A percentile compares a stretch with the other conserved stretches of the same genome.
phyloP scores from a whole-genome alignment of 2,329 filamentous ascomycete species.

The Neurospora sp. region DNA sequence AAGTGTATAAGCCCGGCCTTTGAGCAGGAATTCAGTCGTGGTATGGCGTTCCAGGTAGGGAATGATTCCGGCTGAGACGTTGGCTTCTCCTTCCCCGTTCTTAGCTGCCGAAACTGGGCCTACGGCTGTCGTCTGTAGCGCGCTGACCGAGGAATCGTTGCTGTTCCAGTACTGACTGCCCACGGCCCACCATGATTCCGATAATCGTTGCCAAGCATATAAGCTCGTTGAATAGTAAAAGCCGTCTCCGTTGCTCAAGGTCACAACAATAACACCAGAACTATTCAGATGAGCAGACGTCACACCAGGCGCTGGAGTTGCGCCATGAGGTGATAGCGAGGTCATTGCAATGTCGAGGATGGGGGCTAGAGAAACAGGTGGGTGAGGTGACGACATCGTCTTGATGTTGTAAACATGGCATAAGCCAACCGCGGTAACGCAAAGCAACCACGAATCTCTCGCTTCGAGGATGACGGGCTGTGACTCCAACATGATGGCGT shows the following conservation, averaged over 20 bases:
- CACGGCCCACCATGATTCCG: constrained; percentile 96
- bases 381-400: constrained; percentile 73
- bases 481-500: constrained; percentile 77
- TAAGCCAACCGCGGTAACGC: constrained; percentile 78
- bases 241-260: constrained; percentile 87
- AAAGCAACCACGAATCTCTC: constrained; percentile 79
- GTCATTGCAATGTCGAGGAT: constrained; percentile 80
- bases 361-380: constrained; percentile 79
- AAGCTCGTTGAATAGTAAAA: constrained; percentile 80
- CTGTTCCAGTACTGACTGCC: constrained; percentile 99
- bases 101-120: constrained; percentile 44
- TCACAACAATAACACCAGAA: constrained; percentile 76
- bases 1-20: constrained; percentile 83
- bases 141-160: constrained; percentile 79
- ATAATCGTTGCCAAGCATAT: constrained; percentile 91
- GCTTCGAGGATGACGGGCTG: constrained; percentile 92
- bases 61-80: constrained; percentile 82
- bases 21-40: constrained; percentile 82
- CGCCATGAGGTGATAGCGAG: constrained; percentile 63
- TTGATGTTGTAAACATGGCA: constrained; percentile 92
- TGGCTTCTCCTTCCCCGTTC: constrained; percentile 33
- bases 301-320: constrained; percentile 71
- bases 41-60: constrained; percentile 90
- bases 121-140: constrained; percentile 62
- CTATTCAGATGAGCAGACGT: constrained; percentile 89